These are phyloP conservation scores for Starmerella tilneyi DNA, from an alignment of 805 yeast species.

Conservation along the genomic window DNA sequence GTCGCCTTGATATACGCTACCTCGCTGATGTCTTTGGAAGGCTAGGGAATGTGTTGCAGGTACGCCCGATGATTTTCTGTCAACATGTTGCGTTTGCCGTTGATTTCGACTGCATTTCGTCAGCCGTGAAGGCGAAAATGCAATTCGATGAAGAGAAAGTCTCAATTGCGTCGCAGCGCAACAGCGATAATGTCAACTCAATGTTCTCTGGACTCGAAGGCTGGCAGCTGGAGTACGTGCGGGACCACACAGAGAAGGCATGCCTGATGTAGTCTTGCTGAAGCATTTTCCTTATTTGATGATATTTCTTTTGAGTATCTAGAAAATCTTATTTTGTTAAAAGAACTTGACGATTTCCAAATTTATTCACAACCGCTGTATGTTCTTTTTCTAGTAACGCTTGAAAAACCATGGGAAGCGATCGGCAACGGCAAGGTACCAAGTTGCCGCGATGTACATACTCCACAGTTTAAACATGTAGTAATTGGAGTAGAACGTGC, in stretches of 20 bases:
- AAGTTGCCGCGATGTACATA: slow-evolving; percentile 21
- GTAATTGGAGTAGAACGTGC: slow-evolving; percentile 22
- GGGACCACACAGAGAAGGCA: slow-evolving; percentile 17
- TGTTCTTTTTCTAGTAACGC: slow-evolving; percentile 8
- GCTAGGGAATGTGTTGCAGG: slow-evolving; percentile 18
- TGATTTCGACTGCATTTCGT: slow-evolving; percentile 14
- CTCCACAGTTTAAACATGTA: slow-evolving; percentile 20
- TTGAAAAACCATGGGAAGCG: slow-evolving; percentile 23
- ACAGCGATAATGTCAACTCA: not conserved
- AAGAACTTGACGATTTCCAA: not conserved
- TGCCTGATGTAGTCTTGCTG: not conserved
- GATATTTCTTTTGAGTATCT: not conserved
- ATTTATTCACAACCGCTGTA: not conserved
- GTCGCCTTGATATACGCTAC: slow-evolving; percentile 7
- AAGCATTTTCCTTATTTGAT: not conserved
- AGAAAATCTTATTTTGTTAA: not conserved
- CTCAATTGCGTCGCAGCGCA: not conserved
- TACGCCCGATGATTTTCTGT: slow-evolving; percentile 23
- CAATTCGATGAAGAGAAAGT: slow-evolving; percentile 14
- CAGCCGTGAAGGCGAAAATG: slow-evolving; percentile 20
- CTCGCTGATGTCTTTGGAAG: slow-evolving; percentile 13
- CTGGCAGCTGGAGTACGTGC: slow-evolving; percentile 17
- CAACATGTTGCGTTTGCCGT: slow-evolving; percentile 19
- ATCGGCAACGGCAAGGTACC: slow-evolving; percentile 23
- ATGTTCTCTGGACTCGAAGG: slow-evolving; percentile 12